Base-by-base conservation (phyloP, 768 basidiomycete species). In the Flagelloscypha sp. region DNA sequence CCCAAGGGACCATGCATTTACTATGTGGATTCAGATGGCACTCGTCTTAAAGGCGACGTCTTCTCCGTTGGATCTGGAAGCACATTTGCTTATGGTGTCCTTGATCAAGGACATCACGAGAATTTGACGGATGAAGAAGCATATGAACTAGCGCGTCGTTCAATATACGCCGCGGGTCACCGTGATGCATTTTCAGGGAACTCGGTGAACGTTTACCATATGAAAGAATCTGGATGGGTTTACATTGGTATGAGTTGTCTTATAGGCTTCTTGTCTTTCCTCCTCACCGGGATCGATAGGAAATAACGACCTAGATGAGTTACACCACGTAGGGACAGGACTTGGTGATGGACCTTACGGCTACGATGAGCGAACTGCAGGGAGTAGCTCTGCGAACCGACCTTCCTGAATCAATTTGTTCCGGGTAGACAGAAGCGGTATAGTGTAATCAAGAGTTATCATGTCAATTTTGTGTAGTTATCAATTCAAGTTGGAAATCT, bases 31-130 rank as follows among this genome's bases (percentile, higher is more conserved):
- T 71, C 69, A 7, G 77, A 79, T 42, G 77, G 77, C 25, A 67
- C 72, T 5, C 63, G 77, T 15, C 55, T 79, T 21, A 75, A 75
- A 48, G 77, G 77, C 20, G 68, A 80, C 52, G 42, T 78, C n/a
- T 80, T 80, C 62, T 76, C 75, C 12, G 77, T 80, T 37, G 77
- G 77, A 9, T 78, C 76, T 2, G 77, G 77, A 35, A 69, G 67
- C 45, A 80, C 77, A 6, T 79, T 75, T 48, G 77, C 77, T n/a
- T 79, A 78, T 48, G 76, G 76, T 55, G 74, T 78, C 2, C 59
- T 76, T 13, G 76, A 79, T 50, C 74, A 76, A 49, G 74, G 72
- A 6, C 70, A 73, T 49, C 58, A 53, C 24, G 77, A 66, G 68
- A 74, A 78, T 46, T 52, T 79, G 33, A 57, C 64, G 11, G 75